A percentile compares a stretch with the other conserved stretches of the same genome.
phyloP scores from a whole-genome alignment of 495 filamentous ascomycete genomes.

The Talaromyces proteolyticus region DNA sequence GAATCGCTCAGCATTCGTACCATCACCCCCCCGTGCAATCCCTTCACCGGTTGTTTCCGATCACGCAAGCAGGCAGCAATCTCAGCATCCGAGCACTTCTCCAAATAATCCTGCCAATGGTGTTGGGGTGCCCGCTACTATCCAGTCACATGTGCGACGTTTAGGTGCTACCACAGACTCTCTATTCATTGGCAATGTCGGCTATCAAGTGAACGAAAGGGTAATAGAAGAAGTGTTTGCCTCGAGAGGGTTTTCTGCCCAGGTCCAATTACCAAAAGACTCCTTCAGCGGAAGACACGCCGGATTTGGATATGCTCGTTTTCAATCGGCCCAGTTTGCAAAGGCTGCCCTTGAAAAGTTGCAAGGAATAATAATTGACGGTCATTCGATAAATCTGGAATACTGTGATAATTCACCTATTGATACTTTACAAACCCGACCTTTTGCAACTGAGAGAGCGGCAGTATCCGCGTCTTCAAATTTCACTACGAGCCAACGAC shows the following conservation, averaged over 20 bases:
- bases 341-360: conserved; percentile 66
- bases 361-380: conserved; percentile 70
- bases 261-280: conserved; percentile 82
- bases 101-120: background rate
- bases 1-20: conserved; percentile 4
- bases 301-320: conserved; percentile 89
- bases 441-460: background rate
- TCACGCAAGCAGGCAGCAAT: too few species aligned
- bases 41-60: background rate
- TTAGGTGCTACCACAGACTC: conserved; percentile 58
- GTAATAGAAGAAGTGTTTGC: conserved; percentile 70
- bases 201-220: conserved; percentile 73
- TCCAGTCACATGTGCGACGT: conserved; percentile 59
- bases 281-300: conserved; percentile 72
- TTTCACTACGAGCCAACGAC: background rate
- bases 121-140: background rate
- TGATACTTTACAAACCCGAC: conserved; percentile 8
- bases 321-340: conserved; percentile 70
- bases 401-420: conserved; percentile 49
- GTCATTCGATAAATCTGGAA: conserved; percentile 83
- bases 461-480: background rate
- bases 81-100: too few species aligned
- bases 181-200: conserved; percentile 89
- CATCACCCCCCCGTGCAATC: background rate
- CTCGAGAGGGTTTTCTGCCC: conserved; percentile 61